Percentiles rank a stretch among this genome's conserved stretches.
phyloP scores from a whole-genome alignment of 1,139 yeast species.

The Yarrowia galli region DNA sequence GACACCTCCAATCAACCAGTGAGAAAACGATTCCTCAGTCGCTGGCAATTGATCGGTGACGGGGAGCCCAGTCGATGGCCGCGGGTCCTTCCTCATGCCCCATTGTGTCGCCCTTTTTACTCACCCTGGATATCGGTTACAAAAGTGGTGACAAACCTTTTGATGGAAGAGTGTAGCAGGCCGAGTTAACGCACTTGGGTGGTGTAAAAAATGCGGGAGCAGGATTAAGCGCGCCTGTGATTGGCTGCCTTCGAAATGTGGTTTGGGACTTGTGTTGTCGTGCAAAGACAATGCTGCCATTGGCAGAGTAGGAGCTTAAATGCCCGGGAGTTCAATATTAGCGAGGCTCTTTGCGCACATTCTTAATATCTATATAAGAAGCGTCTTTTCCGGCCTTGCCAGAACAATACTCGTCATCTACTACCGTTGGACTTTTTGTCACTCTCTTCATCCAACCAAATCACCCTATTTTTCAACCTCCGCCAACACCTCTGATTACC shows the following conservation, averaged over 20 bases:
- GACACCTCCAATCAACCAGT: not conserved
- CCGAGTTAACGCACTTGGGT: constrained; percentile 37
- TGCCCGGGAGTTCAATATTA: not conserved
- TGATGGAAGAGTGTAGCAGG: constrained; percentile 38
- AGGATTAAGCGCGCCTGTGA: constrained; percentile 29
- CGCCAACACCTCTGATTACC: too few relatives aligned
- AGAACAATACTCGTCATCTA: not conserved
- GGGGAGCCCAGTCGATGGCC: not conserved
- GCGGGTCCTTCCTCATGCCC: not conserved
- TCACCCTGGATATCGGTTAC: constrained; percentile 39
- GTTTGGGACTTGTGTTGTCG: constrained; percentile 13
- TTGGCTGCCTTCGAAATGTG: constrained; percentile 18
- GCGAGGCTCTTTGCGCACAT: not conserved
- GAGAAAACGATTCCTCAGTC: not conserved
- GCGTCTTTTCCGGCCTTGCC: not conserved
- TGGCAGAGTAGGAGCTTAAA: not conserved
- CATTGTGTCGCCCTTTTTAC: not conserved
- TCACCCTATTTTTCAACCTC: constrained; percentile 3
- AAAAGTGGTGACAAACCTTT: constrained; percentile 39
- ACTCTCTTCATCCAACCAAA: not conserved
- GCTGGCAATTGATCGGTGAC: not conserved
- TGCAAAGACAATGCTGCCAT: constrained; percentile 10
- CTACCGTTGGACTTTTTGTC: not conserved
- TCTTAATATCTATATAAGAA: not conserved
- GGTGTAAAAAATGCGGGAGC: constrained; percentile 36